Conservation (phyloP, 2,329 filamentous ascomycete species). For the Fusarium sambucinum region DNA sequence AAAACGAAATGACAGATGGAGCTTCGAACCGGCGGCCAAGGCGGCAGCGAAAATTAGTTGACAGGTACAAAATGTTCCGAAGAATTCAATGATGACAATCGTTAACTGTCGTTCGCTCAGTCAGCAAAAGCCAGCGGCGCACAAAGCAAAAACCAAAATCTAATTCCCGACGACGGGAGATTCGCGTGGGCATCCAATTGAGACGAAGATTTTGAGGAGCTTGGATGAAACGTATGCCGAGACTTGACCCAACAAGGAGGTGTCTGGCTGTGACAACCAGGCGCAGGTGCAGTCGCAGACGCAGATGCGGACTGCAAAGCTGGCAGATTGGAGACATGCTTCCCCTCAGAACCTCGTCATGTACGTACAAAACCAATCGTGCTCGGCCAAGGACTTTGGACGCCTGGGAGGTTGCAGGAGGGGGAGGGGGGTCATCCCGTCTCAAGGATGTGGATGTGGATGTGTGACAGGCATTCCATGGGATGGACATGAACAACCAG, state of each 20-base stretch:
- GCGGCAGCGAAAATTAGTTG: slow-evolving; percentile 22
- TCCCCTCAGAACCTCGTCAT: not conserved
- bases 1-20: slow-evolving; percentile 29
- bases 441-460: slow-evolving; percentile 32
- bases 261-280: slow-evolving; percentile 9
- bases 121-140: slow-evolving; percentile 12
- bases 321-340: slow-evolving; percentile 6
- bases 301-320: slow-evolving; percentile 6
- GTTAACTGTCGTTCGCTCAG: not conserved
- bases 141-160: slow-evolving; percentile 24
- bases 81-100: not conserved
- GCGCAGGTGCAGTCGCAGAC: not conserved
- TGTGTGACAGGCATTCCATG: slow-evolving; percentile 38
- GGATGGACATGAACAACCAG: slow-evolving; percentile 4
- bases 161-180: slow-evolving; percentile 22
- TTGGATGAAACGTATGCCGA: slow-evolving; percentile 40
- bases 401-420: slow-evolving; percentile 41
- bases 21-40: slow-evolving; percentile 21
- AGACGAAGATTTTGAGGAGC: slow-evolving; percentile 20
- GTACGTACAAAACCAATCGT: slow-evolving; percentile 23
- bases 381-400: slow-evolving; percentile 26
- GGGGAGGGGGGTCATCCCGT: slow-evolving; percentile 39
- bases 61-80: slow-evolving; percentile 11
- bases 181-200: slow-evolving; percentile 35
- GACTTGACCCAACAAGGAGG: slow-evolving; percentile 33